Conservation (phyloP, 1,139 yeast genomes). For the Neolecta irregularis region DNA sequence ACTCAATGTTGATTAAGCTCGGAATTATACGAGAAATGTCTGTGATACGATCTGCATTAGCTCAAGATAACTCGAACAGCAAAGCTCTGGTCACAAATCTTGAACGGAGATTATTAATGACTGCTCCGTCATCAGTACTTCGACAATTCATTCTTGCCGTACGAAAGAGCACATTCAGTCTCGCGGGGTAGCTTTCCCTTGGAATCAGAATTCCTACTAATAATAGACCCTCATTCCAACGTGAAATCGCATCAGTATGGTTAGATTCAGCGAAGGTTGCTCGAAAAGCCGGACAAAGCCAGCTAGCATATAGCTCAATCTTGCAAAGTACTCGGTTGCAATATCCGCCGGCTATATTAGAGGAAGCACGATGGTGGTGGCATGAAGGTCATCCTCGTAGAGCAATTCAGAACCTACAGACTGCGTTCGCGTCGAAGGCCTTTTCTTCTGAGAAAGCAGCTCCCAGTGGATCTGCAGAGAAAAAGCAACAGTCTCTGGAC, state of each 20-base stretch:
- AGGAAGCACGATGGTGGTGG: constrained; percentile 79
- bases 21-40: too few relatives aligned
- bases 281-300: constrained; percentile 51
- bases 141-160: constrained; percentile 25
- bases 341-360: constrained; percentile 45
- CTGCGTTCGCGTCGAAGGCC: constrained; percentile 22
- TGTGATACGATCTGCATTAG: background rate
- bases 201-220: background rate
- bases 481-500: background rate
- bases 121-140: constrained; percentile 25
- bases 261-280: constrained; percentile 51
- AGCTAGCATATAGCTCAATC: constrained; percentile 57
- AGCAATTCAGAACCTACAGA: constrained; percentile 57
- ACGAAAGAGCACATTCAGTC: constrained; percentile 17
- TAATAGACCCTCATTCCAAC: constrained; percentile 7
- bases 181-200: constrained; percentile 10
- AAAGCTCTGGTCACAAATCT: constrained; percentile 16
- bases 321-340: constrained; percentile 46
- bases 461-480: constrained; percentile 2
- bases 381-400: constrained; percentile 77
- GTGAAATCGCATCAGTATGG: constrained; percentile 36
- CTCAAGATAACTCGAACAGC: constrained; percentile 1
- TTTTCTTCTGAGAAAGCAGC: constrained; percentile 7
- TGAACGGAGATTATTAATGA: constrained; percentile 22
- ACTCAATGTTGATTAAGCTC: too few relatives aligned